Evolutionary conservation across 331 rosid genomes (phyloP).

Genomic region (Rhamnella rubrinervis): DNA sequence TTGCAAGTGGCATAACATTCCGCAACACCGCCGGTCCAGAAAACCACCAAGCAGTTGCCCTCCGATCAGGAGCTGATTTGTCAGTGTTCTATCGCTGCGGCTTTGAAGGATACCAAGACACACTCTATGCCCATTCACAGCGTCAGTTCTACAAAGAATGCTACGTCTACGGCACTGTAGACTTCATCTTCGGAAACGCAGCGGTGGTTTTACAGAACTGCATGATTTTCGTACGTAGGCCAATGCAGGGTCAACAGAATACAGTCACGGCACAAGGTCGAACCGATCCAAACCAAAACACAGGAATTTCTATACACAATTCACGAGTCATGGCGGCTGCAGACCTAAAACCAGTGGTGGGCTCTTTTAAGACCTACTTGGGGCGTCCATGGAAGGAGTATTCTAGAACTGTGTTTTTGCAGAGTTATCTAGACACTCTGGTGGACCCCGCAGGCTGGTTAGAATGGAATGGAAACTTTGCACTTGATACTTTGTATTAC

Average conservation of each 20-base stretch:
- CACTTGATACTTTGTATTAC: conserved; percentile 48
- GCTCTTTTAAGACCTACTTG: conserved; percentile 41
- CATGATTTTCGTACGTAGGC: conserved; percentile 54
- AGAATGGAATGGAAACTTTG: conserved; percentile 59
- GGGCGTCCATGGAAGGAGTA: conserved; percentile 65
- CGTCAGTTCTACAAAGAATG: conserved; percentile 66
- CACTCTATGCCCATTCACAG: conserved; percentile 62
- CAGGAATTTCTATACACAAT: conserved; percentile 50
- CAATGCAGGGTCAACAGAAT: conserved; percentile 40
- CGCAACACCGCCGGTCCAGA: conserved; percentile 63
- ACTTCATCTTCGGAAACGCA: conserved; percentile 66
- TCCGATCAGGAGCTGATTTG: conserved; percentile 56
- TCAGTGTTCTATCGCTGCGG: conserved; percentile 54
- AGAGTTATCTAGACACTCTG: conserved; percentile 32
- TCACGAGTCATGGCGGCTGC: conserved; percentile 45
- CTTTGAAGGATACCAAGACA: conserved; percentile 74
- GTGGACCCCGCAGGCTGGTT: conserved; percentile 66
- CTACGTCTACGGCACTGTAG: conserved; percentile 59
- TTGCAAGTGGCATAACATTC: conserved; percentile 63
- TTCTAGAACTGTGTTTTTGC: conserved; percentile 49
- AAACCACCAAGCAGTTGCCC: conserved; percentile 72
- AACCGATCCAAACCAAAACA: conserved; percentile 52
- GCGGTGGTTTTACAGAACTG: conserved; percentile 56
- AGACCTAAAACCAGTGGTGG: conserved; percentile 35
- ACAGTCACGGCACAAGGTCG: conserved; percentile 62